Percentiles rank a stretch among this genome's conserved stretches.
phyloP scores from a whole-genome alignment of 805 yeast species.

The Lachancea nothofagi region DNA sequence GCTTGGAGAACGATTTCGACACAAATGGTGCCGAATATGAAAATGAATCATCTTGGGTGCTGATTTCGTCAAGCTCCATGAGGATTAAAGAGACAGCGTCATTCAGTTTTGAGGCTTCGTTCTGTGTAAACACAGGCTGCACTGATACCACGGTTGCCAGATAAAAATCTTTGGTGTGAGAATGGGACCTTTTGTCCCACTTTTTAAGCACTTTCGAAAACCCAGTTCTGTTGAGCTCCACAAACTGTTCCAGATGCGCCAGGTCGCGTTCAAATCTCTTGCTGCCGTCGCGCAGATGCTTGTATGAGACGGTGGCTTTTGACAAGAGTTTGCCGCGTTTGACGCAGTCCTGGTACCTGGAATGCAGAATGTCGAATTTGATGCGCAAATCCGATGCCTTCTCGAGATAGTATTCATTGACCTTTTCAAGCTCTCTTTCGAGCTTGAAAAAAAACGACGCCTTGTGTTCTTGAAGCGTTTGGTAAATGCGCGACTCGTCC shows the following conservation, averaged over 20 bases:
- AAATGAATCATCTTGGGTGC: conserved; percentile 14
- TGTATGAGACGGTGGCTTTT: conserved; percentile 69
- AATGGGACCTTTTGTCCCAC: conserved; percentile 96
- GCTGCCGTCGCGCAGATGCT: conserved; percentile 81
- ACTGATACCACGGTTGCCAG: conserved; percentile 89
- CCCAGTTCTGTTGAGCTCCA: conserved; percentile 92
- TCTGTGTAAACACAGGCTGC: conserved; percentile 92
- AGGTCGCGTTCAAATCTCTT: conserved; percentile 85
- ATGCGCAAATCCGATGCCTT: conserved; percentile 84
- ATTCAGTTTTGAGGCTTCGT: conserved; percentile 76
- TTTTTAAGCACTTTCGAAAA: conserved; percentile 92
- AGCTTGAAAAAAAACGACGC: conserved; percentile 81
- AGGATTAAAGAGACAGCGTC: conserved; percentile 45
- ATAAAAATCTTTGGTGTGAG: conserved; percentile 89
- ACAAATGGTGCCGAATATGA: not conserved
- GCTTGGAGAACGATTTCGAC: conserved; percentile 1
- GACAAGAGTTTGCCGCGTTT: conserved; percentile 42
- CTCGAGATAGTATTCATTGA: conserved; percentile 83
- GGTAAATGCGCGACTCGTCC: conserved; percentile 38
- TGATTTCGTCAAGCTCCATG: conserved; percentile 27
- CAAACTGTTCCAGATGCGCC: conserved; percentile 84
- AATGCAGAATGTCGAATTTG: conserved; percentile 67
- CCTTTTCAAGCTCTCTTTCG: conserved; percentile 93
- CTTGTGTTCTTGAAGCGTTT: conserved; percentile 76
- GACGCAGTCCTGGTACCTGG: conserved; percentile 54